A percentile compares a stretch with the other conserved stretches of the same genome.
phyloP scores from a whole-genome alignment of 2,329 filamentous ascomycete species.

The Pestalotiopsis sp. region DNA sequence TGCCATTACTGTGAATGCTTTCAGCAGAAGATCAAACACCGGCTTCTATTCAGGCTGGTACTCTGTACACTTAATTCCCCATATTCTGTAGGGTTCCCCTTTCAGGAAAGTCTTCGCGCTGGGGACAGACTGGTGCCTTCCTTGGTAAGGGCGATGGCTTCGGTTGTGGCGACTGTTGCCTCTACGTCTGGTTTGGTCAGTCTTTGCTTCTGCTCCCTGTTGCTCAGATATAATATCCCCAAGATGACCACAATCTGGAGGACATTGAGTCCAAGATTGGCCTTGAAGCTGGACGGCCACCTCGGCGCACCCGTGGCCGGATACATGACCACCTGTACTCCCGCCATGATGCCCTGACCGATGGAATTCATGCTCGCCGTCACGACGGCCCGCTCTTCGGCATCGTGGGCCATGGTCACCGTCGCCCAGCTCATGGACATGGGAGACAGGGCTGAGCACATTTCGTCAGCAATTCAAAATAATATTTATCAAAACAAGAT shows the following conservation, averaged over 20 bases:
- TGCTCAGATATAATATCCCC: constrained; percentile 23
- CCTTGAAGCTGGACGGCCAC: constrained; percentile 34
- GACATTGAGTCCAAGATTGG: constrained; percentile 27
- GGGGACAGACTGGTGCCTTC: too few species aligned
- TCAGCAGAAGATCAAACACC: too few species aligned
- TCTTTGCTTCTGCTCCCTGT: constrained; percentile 12
- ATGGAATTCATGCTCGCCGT: constrained; percentile 46
- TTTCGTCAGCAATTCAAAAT: not conserved
- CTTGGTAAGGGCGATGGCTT: too few species aligned
- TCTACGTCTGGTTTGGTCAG: not conserved
- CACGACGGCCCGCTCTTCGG: constrained; percentile 43
- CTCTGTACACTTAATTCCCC: too few species aligned
- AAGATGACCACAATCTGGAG: constrained; percentile 32
- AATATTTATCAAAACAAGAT: not conserved
- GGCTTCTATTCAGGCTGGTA: too few species aligned
- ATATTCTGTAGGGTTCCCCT: too few species aligned
- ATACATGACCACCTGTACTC: constrained; percentile 41
- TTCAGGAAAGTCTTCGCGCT: too few species aligned
- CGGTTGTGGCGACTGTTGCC: not conserved
- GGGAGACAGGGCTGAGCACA: not conserved
- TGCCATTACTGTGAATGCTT: too few species aligned
- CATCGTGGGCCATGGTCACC: constrained; percentile 37
- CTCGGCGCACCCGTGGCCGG: constrained; percentile 37
- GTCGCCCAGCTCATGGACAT: constrained; percentile 41
- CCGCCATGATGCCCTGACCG: constrained; percentile 42